Evolutionary conservation across 108 stramenopile species (phyloP).

Genomic region (Mediolabrus comicus): DNA sequence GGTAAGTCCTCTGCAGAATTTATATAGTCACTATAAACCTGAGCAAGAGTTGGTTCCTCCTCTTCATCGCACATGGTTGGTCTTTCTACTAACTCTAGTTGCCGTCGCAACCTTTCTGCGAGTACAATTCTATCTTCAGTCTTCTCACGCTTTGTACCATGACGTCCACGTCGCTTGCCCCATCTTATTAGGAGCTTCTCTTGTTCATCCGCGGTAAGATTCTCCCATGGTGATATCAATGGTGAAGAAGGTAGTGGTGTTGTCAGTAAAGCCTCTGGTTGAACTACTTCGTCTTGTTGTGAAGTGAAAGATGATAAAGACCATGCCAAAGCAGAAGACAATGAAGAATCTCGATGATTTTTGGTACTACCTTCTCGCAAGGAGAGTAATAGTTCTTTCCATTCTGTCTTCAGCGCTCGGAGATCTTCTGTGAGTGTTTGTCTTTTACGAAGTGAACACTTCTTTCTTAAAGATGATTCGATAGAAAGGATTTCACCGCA

Average conservation of each 20-base stretch:
- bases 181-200: slow-evolving; percentile 45
- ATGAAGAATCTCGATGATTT: not conserved
- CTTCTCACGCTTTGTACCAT: slow-evolving; percentile 45
- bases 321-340: slow-evolving; percentile 15
- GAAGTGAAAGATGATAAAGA: slow-evolving; percentile 22
- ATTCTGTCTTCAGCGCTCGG: slow-evolving; percentile 20
- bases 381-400: slow-evolving; percentile 10
- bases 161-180: slow-evolving; percentile 43
- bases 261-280: not conserved
- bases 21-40: not conserved
- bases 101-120: slow-evolving; percentile 60
- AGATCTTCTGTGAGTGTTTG: slow-evolving; percentile 29
- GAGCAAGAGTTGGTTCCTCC: not conserved
- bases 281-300: not conserved
- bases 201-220: slow-evolving; percentile 13
- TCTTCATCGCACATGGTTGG: not conserved
- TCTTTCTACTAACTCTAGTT: slow-evolving; percentile 34
- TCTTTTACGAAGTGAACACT: slow-evolving; percentile 29
- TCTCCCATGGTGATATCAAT: slow-evolving; percentile 1
- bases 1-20: not conserved
- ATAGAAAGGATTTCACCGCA: slow-evolving; percentile 22
- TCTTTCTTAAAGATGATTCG: slow-evolving; percentile 26
- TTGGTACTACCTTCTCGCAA: not conserved
- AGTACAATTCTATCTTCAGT: slow-evolving; percentile 67
- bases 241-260: not conserved